These are phyloP conservation scores for Fusarium sp. DNA, from an alignment of 2,329 filamentous ascomycete genomes.

Conservation along the genomic window DNA sequence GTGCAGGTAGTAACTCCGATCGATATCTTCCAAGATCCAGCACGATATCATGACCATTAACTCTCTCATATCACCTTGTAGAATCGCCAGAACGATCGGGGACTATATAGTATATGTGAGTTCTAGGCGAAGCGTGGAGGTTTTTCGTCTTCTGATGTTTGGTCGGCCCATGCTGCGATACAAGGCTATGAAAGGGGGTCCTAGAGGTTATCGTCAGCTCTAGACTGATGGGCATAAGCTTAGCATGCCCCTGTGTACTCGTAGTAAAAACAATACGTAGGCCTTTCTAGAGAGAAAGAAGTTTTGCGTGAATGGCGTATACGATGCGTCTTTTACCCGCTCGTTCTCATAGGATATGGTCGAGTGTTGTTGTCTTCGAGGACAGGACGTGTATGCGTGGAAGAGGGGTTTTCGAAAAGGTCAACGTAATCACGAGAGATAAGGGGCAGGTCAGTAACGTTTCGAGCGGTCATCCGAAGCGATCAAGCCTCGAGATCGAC, in stretches of 20 bases:
- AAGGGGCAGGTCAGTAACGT: neutral
- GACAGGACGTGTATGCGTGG: neutral
- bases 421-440: neutral
- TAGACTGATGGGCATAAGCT: neutral
- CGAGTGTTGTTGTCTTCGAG: neutral
- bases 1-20: neutral
- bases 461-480: neutral
- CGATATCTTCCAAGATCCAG: neutral
- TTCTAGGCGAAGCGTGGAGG: neutral
- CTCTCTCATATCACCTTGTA: neutral
- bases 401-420: neutral
- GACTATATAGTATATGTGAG: neutral
- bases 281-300: rapidly evolving
- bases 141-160: neutral
- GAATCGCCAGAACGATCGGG: neutral
- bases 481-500: too few relatives aligned
- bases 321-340: neutral
- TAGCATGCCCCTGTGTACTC: neutral
- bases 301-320: neutral
- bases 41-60: neutral
- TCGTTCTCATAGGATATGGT: neutral
- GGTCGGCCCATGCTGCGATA: neutral
- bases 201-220: neutral
- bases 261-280: neutral
- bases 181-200: neutral